These are phyloP conservation scores for Pseudonitzschia delicatissima DNA, from an alignment of 108 stramenopile species.

Conservation along the genomic window DNA sequence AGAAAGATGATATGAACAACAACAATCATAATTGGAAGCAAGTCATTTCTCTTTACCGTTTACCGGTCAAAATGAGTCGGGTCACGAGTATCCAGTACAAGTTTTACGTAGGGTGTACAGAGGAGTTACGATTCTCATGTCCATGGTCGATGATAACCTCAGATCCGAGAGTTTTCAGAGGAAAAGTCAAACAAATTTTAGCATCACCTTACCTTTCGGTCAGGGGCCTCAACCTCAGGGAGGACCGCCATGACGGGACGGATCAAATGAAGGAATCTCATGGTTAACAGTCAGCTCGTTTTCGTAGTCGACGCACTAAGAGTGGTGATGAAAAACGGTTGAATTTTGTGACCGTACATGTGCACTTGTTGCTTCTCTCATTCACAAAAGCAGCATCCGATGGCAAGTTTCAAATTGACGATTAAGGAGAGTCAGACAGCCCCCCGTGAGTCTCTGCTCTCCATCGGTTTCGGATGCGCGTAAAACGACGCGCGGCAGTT, in stretches of 20 bases:
- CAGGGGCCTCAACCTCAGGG: constrained; percentile 95
- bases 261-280: constrained; percentile 98
- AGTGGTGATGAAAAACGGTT: background rate
- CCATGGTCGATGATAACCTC: background rate
- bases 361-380: too few species aligned
- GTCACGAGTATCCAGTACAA: constrained; percentile 21
- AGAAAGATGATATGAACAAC: background rate
- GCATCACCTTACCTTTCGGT: constrained; percentile 93
- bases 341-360: constrained; percentile 6
- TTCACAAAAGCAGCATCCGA: too few species aligned
- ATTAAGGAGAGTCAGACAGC: too few species aligned
- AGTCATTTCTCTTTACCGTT: constrained; percentile 4
- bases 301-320: background rate
- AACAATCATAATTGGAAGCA: constrained; percentile 4
- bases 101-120: constrained; percentile 13
- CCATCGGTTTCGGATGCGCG: background rate
- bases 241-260: constrained; percentile 98
- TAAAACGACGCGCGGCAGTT: background rate
- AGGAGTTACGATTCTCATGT: background rate
- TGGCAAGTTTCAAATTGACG: too few species aligned
- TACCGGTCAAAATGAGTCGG: constrained; percentile 17
- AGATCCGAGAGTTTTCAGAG: too few species aligned
- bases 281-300: constrained; percentile 33
- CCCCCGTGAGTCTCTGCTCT: too few species aligned
- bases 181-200: too few species aligned